These are phyloP conservation scores for Sequoia sempervirens DNA, from an alignment of 75 land plant species.

Conservation along the genomic window DNA sequence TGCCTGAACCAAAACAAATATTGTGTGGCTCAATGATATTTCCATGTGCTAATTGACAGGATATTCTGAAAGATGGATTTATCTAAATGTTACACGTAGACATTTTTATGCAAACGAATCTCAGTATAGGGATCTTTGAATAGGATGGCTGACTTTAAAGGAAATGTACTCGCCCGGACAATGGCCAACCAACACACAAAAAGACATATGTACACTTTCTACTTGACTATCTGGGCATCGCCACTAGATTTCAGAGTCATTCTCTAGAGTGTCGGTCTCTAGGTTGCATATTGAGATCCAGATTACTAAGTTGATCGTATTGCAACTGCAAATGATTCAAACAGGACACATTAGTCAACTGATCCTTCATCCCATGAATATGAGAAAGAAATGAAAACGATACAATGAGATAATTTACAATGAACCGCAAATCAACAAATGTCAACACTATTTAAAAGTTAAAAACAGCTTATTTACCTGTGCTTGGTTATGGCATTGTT, in stretches of 20 bases:
- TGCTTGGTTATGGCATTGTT: conserved; percentile 19
- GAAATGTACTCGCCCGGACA: not conserved
- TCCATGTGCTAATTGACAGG: not conserved
- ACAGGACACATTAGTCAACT: not conserved
- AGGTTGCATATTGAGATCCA: not conserved
- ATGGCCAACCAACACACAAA: not conserved
- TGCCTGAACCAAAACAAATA: not conserved
- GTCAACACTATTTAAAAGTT: not conserved
- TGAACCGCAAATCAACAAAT: not conserved
- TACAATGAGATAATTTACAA: not conserved
- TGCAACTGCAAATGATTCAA: conserved; percentile 9
- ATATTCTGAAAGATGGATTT: not conserved
- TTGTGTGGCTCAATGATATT: not conserved
- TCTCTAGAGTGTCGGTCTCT: not conserved
- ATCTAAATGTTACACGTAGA: not conserved
- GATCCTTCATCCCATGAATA: not conserved
- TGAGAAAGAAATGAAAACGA: not conserved
- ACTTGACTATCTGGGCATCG: not conserved
- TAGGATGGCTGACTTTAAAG: not conserved
- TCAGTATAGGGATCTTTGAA: not conserved
- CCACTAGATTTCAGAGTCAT: not conserved
- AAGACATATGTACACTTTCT: not conserved
- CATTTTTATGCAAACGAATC: not conserved
- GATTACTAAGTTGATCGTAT: not conserved
- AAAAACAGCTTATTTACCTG: not conserved